Evolutionary conservation across 805 yeast genomes (phyloP), one percentile per base, ranked within the genome.

Genomic region (Candida vartiovaarae): DNA sequence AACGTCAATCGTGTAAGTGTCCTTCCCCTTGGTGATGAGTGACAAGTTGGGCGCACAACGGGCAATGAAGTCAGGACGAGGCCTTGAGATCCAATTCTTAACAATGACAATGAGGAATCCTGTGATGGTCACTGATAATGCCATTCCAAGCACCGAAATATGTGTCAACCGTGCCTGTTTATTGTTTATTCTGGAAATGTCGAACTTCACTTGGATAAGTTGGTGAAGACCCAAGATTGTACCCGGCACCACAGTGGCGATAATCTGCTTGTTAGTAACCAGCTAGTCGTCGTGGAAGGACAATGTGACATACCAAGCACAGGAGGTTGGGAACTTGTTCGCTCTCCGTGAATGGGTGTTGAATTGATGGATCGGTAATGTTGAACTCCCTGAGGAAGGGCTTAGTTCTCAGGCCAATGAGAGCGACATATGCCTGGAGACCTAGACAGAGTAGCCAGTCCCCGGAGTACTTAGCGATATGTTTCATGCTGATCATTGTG

Each of bases 1-100:
- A 2, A 78, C 80, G 37, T 80, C 85, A 23, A 51, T 38, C 20
- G 47, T 39, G 28, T 54, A 55, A 3, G 56, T 43, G 3, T 47
- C 35, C 28, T 50, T 41, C 4, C 50, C 52, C 1, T 41, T 39
- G 23, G 44, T 39, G 6, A 38, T 10, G 32, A 45, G 38, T 24
- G 65, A 63, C 4, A 84, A 80, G 40, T 57, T 66, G 1, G 96
- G 96, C 27, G 71, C 59, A 62, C 98, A 91, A 47, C 98, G 73
- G 4, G 86, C 84, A 38, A 91, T 61, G 57, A 90, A 86, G 64
- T 91, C 98, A 0, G 98, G 98, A 41, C 98, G 70, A 47, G 84
- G 86, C 55, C 95, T 74, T 6, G 96, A 96, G 41, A 91, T 77
- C 76, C 83, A 76, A 55, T 82, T 79, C 63, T 91, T 91, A 42